Evolutionary conservation across 495 filamentous ascomycete species (phyloP), one percentile per base, ranked within the genome.

Genomic region (Lentithecium fluviatile): DNA sequence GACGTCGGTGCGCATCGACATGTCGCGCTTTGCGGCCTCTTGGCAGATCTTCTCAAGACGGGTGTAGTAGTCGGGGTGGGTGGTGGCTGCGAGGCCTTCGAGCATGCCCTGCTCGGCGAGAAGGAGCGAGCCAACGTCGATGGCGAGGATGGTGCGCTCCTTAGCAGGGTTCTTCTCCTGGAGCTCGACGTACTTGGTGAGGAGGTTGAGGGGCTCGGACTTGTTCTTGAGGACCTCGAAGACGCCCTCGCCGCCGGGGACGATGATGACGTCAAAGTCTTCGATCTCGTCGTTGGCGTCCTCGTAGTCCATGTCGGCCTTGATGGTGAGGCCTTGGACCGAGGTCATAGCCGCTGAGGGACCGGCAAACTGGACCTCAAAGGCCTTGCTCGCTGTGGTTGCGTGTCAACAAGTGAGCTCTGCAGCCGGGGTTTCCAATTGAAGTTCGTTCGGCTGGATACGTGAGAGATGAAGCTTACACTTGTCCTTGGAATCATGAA

Each of bases 41-140:
- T 82, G 83, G 72, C 86, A 88, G 38, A 90, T 69, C 52, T 77
- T 84, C 74, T 90, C 86, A 45, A 93, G 78, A 60, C 71, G 71
- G 24, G 70, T 73, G 60, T 75, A 71, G 70, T 65, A 73, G 69
- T 75, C 71, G 24, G 74, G 74, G 54, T 76, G 74, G 15, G 74
- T 76, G 53, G 74, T 76, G 40, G 88, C 87, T n/a, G 79, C 82
- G 52, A 92, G 75, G 29, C 89, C 89, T 58, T 79, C 75, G 38
- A 95, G 76, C 63, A 91, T 77, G 57, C 88, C 90, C 36, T 83
- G 77, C 58, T 87, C 76, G 40, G 85, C 90, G 23, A 93, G 79
- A 64, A 93, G 76, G 25, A 91, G 78, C 32, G 83, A 81, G 15
- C 88, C 90, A 25, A 87, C 90, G 77, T 85, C 89, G 76, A 95